These are phyloP conservation scores for Jamesozyma rosinii DNA, from an alignment of 805 yeast species.

Conservation along the genomic window DNA sequence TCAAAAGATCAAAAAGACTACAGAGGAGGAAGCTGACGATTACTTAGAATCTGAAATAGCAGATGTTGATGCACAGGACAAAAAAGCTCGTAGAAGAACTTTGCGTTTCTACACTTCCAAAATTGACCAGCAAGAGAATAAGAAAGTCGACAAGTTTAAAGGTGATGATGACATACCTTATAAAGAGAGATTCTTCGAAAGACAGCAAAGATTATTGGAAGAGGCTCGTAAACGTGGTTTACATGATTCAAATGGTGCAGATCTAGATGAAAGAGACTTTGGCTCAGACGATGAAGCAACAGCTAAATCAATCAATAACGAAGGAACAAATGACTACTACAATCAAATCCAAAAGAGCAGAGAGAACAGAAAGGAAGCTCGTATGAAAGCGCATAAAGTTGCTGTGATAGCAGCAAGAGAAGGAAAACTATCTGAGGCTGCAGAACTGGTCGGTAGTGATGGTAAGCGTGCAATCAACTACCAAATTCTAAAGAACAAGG, in stretches of 20 bases:
- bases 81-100: slow-evolving; percentile 66
- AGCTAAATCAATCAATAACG: slow-evolving; percentile 36
- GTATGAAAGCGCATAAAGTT: slow-evolving; percentile 53
- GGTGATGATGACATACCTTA: slow-evolving; percentile 93
- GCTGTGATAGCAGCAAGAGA: slow-evolving; percentile 77
- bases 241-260: slow-evolving; percentile 46
- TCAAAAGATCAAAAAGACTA: slow-evolving; percentile 20
- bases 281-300: slow-evolving; percentile 39
- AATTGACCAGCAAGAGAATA: slow-evolving; percentile 74
- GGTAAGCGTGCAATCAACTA: slow-evolving; percentile 93
- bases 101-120: slow-evolving; percentile 94
- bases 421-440: slow-evolving; percentile 71
- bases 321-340: slow-evolving; percentile 51
- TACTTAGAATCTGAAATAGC: slow-evolving; percentile 65
- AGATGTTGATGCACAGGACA: slow-evolving; percentile 80
- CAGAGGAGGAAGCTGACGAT: slow-evolving; percentile 35
- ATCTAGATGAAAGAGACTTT: slow-evolving; percentile 43
- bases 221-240: slow-evolving; percentile 83
- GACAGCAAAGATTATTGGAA: slow-evolving; percentile 77
- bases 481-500: slow-evolving; percentile 93
- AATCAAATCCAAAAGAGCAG: slow-evolving; percentile 42
- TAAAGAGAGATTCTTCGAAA: slow-evolving; percentile 78
- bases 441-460: slow-evolving; percentile 50
- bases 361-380: slow-evolving; percentile 40
- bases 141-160: slow-evolving; percentile 47